Base-by-base conservation (phyloP, 768 basidiomycete genomes). In the Kwoniella europaea region DNA sequence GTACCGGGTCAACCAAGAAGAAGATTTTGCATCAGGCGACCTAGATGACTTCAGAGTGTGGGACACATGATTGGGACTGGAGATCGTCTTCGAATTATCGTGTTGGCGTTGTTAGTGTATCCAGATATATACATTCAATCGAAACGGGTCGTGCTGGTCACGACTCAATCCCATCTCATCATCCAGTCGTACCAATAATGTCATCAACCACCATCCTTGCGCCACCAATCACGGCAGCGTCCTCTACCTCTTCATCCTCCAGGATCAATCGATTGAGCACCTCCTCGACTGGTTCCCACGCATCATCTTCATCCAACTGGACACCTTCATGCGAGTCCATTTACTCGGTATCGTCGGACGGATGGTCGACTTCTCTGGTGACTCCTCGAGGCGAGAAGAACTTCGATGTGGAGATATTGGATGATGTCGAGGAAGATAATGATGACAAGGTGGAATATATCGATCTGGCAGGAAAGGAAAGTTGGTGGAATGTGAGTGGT, bases 401-500 rank as follows among this genome's bases (percentile, higher is more conserved):
- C 15, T 42, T 46, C n/a, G 50, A 24, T 18, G 15, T 56, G 13
- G 55, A 53, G 29, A 18, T 50, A 4, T 16, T 63, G 15, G 53
- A 41, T n/a, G 63, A 63, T 43, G 63, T 16, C 10, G 18, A 24
- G 6, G 12, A 52, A 13, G 50, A 53, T 24, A 41, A 63, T 9
- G 24, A 24, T 43, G 44, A 54, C 41, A 12, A 54, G 22, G 46
- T 27, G 16, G 65, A 67, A 12, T 67, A 67, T 52, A 56, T 60
- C 18, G 24, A 67, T 10, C 46, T 67, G 27, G 15, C 56, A 18
- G 27, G 42, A 12, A 67, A 59, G 44, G 65, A 67, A 43, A 67
- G 27, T 35, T 67, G 65, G 65, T 67, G 65, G 65, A 67, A 18
- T 20, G 65, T 67, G 44, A 44, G 65, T 59, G 2, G 4, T 54